Base-by-base conservation (phyloP, 179 eudicot genomes). In the Vitellaria paradoxa region DNA sequence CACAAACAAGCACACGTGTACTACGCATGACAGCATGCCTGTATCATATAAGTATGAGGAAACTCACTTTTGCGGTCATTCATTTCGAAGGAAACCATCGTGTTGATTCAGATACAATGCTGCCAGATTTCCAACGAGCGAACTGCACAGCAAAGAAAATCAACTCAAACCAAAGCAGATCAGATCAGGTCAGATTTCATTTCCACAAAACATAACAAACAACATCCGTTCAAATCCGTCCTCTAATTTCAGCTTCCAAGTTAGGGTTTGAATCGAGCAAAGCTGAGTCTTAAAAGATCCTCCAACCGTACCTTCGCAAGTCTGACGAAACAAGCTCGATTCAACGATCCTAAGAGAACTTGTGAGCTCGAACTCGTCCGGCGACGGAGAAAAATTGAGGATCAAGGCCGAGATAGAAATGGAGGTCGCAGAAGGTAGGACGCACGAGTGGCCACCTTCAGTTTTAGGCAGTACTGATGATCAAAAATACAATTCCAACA, bases 21-120 rank as follows among this genome's bases (percentile, higher is more conserved):
- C 37, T 30, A 30, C 2, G 37, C 37, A 30, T 30, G 37, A 30
- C 2, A 30, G 37, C 37, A 30, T 30, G 37, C 37, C 37, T 30
- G 37, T 30, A 30, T 2, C 37, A 1, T 57, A 6, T 57, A 12
- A 57, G 18, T 13, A 13, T 17, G n/a, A 15, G 2, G 2, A 18
- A 57, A 57, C 79, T 37, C 59, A 78, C 80, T 78, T 46, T 71
- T 78, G 52, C 80, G 70, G 70, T 71, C 75, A 15, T 75, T 68
- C 70, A 80, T 62, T 70, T 74, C 75, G 30, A 75, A 61, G 14
- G 77, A 74, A 76, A 75, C 7, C 82, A 75, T 80, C 1, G 26
- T 65, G 62, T 7, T 5, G 53, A 40, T 46, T 76, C 65, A 37
- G 64, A 76, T 20, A 53, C n/a, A 18, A 47, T 6, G 17, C 12